A percentile compares a stretch with the other conserved stretches of the same genome.
Conservation (phyloP, 352 stramenopile species). For the Phytophthora ohioensis region DNA sequence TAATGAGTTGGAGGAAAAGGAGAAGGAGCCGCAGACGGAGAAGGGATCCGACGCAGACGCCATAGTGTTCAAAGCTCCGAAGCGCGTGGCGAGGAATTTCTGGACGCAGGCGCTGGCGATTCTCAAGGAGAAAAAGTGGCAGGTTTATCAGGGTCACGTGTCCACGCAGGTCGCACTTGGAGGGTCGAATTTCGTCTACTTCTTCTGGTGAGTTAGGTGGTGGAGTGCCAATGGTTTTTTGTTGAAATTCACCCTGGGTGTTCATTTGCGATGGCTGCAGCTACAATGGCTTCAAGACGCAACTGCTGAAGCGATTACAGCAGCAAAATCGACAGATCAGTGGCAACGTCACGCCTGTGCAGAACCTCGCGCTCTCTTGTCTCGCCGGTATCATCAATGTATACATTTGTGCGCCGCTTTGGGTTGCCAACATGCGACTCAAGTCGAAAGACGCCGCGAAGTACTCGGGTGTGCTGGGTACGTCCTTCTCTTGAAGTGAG, state of each 20-base stretch:
- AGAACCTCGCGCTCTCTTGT: slow-evolving; percentile 69
- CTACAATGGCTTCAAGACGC: slow-evolving; percentile 75
- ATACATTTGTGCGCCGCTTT: slow-evolving; percentile 88
- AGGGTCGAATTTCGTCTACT: slow-evolving; percentile 90
- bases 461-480: slow-evolving; percentile 54
- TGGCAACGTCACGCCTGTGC: slow-evolving; percentile 52
- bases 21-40: slow-evolving; percentile 19
- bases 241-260: not conserved
- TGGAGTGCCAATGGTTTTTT: not conserved
- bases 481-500: not conserved
- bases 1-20: slow-evolving; percentile 30
- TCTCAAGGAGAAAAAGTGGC: slow-evolving; percentile 71
- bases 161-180: slow-evolving; percentile 81
- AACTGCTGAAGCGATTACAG: slow-evolving; percentile 74
- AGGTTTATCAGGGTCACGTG: slow-evolving; percentile 81
- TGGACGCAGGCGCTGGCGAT: slow-evolving; percentile 55
- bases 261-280: slow-evolving; percentile 21
- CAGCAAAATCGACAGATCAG: slow-evolving; percentile 40
- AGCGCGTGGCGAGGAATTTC: slow-evolving; percentile 42
- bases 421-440: slow-evolving; percentile 95
- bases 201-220: slow-evolving; percentile 70
- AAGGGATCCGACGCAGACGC: slow-evolving; percentile 12
- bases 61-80: not conserved
- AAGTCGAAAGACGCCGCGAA: slow-evolving; percentile 86
- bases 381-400: slow-evolving; percentile 91